Evolutionary conservation across 192 early-diverging fungal species (phyloP).

Genomic region (Pilobolus umbonatus): DNA sequence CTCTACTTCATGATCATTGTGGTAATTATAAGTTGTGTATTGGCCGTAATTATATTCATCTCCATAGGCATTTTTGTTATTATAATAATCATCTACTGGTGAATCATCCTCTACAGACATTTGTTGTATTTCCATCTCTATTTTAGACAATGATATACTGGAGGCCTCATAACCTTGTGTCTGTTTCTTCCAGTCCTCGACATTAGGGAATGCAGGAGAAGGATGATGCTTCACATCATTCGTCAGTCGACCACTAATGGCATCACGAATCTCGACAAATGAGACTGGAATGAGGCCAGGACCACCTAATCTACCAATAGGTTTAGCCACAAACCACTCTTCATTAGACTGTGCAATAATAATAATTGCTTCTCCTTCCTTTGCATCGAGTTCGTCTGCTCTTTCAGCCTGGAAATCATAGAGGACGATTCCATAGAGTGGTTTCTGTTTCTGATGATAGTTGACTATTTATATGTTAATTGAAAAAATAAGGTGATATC

Average conservation of each 20-base stretch:
- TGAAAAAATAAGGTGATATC: too few species aligned
- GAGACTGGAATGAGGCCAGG: slow-evolving; percentile 69
- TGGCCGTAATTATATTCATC: neutral
- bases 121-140: neutral
- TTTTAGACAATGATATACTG: slow-evolving; percentile 25
- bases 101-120: neutral
- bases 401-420: slow-evolving; percentile 67
- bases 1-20: neutral
- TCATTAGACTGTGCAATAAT: slow-evolving; percentile 69
- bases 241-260: slow-evolving; percentile 49
- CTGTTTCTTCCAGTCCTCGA: slow-evolving; percentile 50
- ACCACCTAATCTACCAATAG: slow-evolving; percentile 47
- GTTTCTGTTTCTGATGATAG: slow-evolving; percentile 10
- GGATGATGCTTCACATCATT: slow-evolving; percentile 46
- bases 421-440: slow-evolving; percentile 59
- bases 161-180: slow-evolving; percentile 41
- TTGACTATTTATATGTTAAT: too few species aligned
- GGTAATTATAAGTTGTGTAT: neutral
- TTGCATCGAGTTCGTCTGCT: slow-evolving; percentile 58
- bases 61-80: neutral
- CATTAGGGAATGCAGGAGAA: slow-evolving; percentile 40
- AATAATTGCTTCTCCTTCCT: slow-evolving; percentile 58
- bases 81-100: too few species aligned
- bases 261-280: slow-evolving; percentile 68
- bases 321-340: slow-evolving; percentile 73